phyloP scores from a whole-genome alignment of 192 early-diverging fungal species.

The Coemansia sp. region DNA sequence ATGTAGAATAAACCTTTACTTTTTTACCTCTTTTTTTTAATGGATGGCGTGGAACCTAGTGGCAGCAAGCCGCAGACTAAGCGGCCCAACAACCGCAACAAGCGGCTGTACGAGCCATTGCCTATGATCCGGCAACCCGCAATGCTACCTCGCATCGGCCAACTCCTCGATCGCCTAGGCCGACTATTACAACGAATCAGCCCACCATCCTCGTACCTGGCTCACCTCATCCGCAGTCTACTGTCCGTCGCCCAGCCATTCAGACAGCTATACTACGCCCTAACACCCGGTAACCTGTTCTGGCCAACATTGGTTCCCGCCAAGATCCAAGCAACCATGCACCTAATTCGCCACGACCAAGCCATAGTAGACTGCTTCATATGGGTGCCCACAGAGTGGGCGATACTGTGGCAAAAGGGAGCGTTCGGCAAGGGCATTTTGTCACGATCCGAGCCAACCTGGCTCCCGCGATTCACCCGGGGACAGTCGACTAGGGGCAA shows the following conservation, averaged over 20 bases:
- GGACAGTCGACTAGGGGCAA: background rate
- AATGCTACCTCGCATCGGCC: constrained; percentile 30
- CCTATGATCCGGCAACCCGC: constrained; percentile 28
- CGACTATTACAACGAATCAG: background rate
- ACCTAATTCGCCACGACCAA: constrained; percentile 3
- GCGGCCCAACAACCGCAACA: constrained; percentile 7
- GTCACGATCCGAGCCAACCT: constrained; percentile 78
- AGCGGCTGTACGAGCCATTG: constrained; percentile 1
- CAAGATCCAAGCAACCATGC: constrained; percentile 11
- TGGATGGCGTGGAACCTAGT: background rate
- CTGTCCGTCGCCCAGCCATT: background rate
- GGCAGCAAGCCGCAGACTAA: background rate
- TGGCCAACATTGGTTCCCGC: constrained; percentile 22
- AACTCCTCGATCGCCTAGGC: constrained; percentile 15
- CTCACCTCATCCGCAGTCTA: background rate
- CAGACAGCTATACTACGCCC: background rate
- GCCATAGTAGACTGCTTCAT: constrained; percentile 27
- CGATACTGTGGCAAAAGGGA: constrained; percentile 59
- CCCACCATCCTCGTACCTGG: background rate
- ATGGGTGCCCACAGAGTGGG: constrained; percentile 17
- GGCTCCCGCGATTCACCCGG: constrained; percentile 48
- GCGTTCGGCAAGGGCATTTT: constrained; percentile 76
- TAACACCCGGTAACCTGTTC: constrained; percentile 20
- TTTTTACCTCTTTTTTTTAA: background rate
- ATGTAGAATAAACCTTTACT: background rate